Percentiles rank a stretch among this genome's conserved stretches.
Evolutionary conservation across 805 yeast species (phyloP).

Genomic region (Cyberlindnera euphorbiiphila): DNA sequence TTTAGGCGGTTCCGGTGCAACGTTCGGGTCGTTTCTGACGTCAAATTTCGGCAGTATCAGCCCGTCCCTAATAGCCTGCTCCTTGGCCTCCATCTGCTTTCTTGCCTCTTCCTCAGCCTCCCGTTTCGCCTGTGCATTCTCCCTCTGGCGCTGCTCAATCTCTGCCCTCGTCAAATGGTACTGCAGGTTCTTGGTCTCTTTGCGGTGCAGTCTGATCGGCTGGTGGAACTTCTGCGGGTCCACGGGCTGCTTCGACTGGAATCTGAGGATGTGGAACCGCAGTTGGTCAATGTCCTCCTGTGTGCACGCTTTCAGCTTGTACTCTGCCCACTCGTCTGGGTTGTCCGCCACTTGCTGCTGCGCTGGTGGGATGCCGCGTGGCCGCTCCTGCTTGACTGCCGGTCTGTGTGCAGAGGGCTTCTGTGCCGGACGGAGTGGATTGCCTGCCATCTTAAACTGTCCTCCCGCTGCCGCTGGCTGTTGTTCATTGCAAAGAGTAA

Average conservation of each 20-base stretch:
- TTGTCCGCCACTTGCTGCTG: constrained; percentile 19
- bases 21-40: constrained; percentile 22
- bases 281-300: constrained; percentile 66
- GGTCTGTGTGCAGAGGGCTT: constrained; percentile 16
- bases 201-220: constrained; percentile 87
- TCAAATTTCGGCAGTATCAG: constrained; percentile 13
- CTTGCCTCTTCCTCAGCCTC: constrained; percentile 31
- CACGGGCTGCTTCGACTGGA: constrained; percentile 67
- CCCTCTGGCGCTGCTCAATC: constrained; percentile 58
- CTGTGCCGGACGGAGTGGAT: constrained; percentile 23
- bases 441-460: constrained; percentile 16
- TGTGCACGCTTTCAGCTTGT: constrained; percentile 63
- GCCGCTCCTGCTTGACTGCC: constrained; percentile 14
- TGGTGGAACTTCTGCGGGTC: constrained; percentile 70
- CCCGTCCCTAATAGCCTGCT: constrained; percentile 19
- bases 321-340: constrained; percentile 34
- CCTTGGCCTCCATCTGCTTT: constrained; percentile 26
- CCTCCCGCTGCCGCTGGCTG: too few species aligned
- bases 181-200: constrained; percentile 89
- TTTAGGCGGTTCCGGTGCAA: constrained; percentile 31
- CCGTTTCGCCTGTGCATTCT: constrained; percentile 36
- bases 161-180: constrained; percentile 78
- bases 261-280: constrained; percentile 76
- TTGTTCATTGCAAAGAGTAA: too few species aligned
- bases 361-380: constrained; percentile 13